Evolutionary conservation across 306 rosid species (phyloP).

Genomic region (Corylus avellana): DNA sequence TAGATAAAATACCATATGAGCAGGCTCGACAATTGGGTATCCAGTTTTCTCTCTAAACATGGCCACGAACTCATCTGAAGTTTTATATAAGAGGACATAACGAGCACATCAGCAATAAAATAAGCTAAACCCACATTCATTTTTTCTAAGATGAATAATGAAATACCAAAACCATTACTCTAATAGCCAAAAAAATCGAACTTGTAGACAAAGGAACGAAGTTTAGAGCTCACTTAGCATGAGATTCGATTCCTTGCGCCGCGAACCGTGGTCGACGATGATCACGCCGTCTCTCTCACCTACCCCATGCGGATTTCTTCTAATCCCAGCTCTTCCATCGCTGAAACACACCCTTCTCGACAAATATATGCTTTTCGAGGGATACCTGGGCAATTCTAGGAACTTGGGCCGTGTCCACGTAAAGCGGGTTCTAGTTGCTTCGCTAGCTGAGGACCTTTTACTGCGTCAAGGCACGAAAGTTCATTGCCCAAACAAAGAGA

Average conservation of each 20-base stretch:
- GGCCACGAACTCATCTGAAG: conserved; percentile 78
- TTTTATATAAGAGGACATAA: conserved; percentile 24
- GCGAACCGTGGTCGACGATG: conserved; percentile 94
- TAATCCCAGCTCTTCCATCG: conserved; percentile 35
- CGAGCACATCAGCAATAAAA: conserved; percentile 7
- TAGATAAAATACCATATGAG: conserved; percentile 72
- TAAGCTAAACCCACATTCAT: conserved; percentile 12
- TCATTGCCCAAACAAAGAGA: neutral
- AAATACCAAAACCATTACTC: neutral
- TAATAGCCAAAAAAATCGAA: neutral
- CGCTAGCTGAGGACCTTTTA: conserved; percentile 35
- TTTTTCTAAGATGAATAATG: neutral
- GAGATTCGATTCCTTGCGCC: conserved; percentile 82
- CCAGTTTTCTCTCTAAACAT: conserved; percentile 79
- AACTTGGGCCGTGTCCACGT: conserved; percentile 34
- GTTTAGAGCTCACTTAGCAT: conserved; percentile 70
- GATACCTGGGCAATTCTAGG: conserved; percentile 28
- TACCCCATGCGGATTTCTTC: conserved; percentile 38
- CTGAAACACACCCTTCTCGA: conserved; percentile 35
- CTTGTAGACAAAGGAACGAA: neutral
- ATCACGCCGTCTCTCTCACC: conserved; percentile 62
- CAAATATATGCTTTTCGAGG: conserved; percentile 29
- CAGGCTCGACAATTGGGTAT: conserved; percentile 82
- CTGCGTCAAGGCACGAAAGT: neutral
- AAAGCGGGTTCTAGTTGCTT: conserved; percentile 34